A percentile compares a stretch with the other conserved stretches of the same genome.
phyloP scores from a whole-genome alignment of 768 basidiomycete species.

The Suillus sp. region DNA sequence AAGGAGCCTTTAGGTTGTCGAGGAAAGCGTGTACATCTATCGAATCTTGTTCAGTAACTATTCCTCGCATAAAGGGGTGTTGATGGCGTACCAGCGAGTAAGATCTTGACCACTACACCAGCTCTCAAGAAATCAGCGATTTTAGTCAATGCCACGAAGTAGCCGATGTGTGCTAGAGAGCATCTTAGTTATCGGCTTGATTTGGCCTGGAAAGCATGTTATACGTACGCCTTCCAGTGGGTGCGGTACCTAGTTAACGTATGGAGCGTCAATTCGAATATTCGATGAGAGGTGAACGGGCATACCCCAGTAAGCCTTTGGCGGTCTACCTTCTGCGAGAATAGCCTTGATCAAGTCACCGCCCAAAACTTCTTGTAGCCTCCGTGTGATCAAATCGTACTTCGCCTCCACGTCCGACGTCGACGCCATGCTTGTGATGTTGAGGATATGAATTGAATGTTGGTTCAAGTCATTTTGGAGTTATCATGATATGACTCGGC shows the following conservation, averaged over 20 bases:
- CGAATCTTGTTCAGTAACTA: neutral
- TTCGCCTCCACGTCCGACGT: slow-evolving; percentile 43
- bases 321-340: slow-evolving; percentile 71
- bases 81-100: slow-evolving; percentile 66
- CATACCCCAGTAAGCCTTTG: slow-evolving; percentile 91
- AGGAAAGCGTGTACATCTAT: slow-evolving; percentile 95
- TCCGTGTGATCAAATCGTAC: slow-evolving; percentile 82
- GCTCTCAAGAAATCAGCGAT: slow-evolving; percentile 95
- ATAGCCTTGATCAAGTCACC: slow-evolving; percentile 82
- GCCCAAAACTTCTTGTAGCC: slow-evolving; percentile 86
- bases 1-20: slow-evolving; percentile 94
- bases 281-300: slow-evolving; percentile 30
- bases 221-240: slow-evolving; percentile 88
- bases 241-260: slow-evolving; percentile 71
- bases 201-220: neutral
- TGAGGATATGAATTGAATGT: neutral
- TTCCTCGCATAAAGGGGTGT: neutral
- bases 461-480: neutral
- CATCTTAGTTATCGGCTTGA: neutral
- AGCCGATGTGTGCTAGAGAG: slow-evolving; percentile 88
- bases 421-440: slow-evolving; percentile 30
- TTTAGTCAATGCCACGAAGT: slow-evolving; percentile 94
- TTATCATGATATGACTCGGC: neutral
- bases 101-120: slow-evolving; percentile 84
- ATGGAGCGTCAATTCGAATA: slow-evolving; percentile 6